A percentile compares a stretch with the other conserved stretches of the same genome.
phyloP scores from a whole-genome alignment of 2,329 filamentous ascomycete genomes.

The Simplicillium aogashimaense region DNA sequence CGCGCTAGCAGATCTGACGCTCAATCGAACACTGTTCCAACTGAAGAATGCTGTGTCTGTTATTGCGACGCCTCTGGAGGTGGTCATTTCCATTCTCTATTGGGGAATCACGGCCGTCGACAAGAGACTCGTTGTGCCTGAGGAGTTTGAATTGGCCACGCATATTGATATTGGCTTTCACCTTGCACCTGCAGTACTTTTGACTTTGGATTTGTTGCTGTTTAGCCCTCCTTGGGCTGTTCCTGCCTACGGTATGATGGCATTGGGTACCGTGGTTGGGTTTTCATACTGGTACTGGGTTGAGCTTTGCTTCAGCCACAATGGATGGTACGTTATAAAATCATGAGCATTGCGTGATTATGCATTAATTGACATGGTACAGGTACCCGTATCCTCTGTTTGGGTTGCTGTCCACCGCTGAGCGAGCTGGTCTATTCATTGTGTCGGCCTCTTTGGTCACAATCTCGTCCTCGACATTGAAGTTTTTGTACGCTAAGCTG shows the following conservation, averaged over 20 bases:
- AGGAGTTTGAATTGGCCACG: slow-evolving; percentile 44
- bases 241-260: slow-evolving; percentile 46
- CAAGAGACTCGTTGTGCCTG: slow-evolving; percentile 39
- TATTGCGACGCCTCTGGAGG: slow-evolving; percentile 58
- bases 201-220: slow-evolving; percentile 55
- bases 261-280: slow-evolving; percentile 47
- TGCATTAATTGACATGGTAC: slow-evolving; percentile 5
- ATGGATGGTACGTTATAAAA: slow-evolving; percentile 45
- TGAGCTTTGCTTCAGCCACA: slow-evolving; percentile 58
- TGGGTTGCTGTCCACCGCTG: slow-evolving; percentile 50
- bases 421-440: slow-evolving; percentile 60
- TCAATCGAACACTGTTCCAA: slow-evolving; percentile 47
- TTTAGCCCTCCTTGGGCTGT: slow-evolving; percentile 67
- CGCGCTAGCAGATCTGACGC: slow-evolving; percentile 53
- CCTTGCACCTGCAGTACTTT: slow-evolving; percentile 52
- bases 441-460: slow-evolving; percentile 64
- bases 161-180: slow-evolving; percentile 56
- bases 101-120: slow-evolving; percentile 57
- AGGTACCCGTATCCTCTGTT: slow-evolving; percentile 88
- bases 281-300: slow-evolving; percentile 71
- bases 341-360: neutral
- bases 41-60: slow-evolving; percentile 60
- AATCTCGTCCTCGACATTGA: slow-evolving; percentile 55
- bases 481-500: slow-evolving; percentile 57
- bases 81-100: slow-evolving; percentile 62